Evolutionary conservation across 78 protist genomes (phyloP).

Genomic region (Pelomyxa schiedti): DNA sequence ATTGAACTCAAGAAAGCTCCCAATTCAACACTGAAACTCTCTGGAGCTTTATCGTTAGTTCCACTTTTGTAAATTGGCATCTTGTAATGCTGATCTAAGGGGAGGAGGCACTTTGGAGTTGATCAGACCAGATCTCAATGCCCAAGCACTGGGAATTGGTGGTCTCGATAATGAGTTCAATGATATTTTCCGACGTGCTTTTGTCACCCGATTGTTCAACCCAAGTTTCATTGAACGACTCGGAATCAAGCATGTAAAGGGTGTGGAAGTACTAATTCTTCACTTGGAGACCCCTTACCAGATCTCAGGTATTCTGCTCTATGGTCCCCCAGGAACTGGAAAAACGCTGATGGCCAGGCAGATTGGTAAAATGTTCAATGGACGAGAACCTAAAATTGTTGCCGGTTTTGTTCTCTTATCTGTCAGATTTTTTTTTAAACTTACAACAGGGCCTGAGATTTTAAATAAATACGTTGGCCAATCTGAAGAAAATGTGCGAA

Average conservation of each 20-base stretch:
- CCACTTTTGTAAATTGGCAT: too few species aligned
- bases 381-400: constrained; percentile 84
- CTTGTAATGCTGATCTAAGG: too few species aligned
- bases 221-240: constrained; percentile 67
- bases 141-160: background rate
- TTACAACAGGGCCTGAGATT: too few species aligned
- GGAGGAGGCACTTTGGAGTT: background rate
- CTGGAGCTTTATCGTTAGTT: background rate
- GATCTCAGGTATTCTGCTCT: constrained; percentile 63
- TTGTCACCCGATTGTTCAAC: constrained; percentile 93
- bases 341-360: constrained; percentile 97
- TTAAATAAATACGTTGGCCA: constrained; percentile 90
- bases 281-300: background rate
- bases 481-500: constrained; percentile 92
- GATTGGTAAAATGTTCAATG: constrained; percentile 96
- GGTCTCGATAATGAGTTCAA: constrained; percentile 86
- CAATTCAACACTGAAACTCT: background rate
- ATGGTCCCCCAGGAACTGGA: constrained; percentile 99
- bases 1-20: background rate
- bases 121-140: background rate
- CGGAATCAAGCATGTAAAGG: constrained; percentile 93
- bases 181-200: constrained; percentile 94
- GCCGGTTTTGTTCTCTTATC: constrained; percentile 53
- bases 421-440: background rate
- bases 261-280: background rate